These are phyloP conservation scores for Talaromyces sp. DNA, from an alignment of 2,329 filamentous ascomycete species.

Conservation along the genomic window DNA sequence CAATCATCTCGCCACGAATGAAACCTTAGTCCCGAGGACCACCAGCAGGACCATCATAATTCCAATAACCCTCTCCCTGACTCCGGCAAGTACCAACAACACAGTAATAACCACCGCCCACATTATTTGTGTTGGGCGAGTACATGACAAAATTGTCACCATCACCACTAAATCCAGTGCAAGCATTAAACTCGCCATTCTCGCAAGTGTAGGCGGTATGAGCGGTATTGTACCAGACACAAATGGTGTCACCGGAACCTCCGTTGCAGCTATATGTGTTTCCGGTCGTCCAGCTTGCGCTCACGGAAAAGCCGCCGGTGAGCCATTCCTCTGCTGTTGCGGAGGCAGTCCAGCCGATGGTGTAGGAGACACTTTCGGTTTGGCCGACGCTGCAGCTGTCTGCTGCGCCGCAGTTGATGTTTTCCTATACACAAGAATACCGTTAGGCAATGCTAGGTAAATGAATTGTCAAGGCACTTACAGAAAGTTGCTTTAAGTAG, in stretches of 20 bases:
- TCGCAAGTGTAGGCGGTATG: constrained; percentile 1
- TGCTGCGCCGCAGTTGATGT: background rate
- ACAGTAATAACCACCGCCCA: constrained; percentile 7
- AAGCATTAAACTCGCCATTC: background rate
- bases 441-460: background rate
- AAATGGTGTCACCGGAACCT: background rate
- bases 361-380: background rate
- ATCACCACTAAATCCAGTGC: background rate
- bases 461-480: background rate
- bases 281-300: constrained; percentile 2
- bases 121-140: background rate
- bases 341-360: background rate
- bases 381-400: background rate
- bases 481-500: background rate
- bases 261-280: constrained; percentile 3
- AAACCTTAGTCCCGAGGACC: background rate
- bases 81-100: background rate
- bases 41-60: constrained; percentile 2
- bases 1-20: background rate
- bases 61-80: background rate
- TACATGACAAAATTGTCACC: background rate
- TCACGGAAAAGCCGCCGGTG: background rate
- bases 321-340: background rate
- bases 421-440: background rate
- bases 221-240: constrained; percentile 4